Base-by-base conservation (phyloP, 495 filamentous ascomycete genomes). In the Neurospora tetrasperma region DNA sequence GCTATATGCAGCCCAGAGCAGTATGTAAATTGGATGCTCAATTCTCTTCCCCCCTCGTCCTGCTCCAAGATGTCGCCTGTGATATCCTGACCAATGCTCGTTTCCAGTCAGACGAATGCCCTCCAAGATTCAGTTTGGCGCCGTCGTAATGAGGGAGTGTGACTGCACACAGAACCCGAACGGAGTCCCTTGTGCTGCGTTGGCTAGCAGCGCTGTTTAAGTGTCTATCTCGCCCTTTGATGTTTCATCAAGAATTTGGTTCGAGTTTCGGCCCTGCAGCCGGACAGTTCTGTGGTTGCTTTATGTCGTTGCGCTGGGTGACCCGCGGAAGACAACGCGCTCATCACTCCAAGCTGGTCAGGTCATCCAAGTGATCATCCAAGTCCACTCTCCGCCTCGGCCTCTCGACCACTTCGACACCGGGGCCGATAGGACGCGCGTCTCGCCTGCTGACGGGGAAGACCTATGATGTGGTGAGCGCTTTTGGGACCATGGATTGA, bases 291-390 rank as follows among this genome's bases (percentile, higher is more conserved):
- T 71, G 72, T 44, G 48, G 70, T 71, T 12, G 40, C 20, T 44
- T 44, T 43, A 71, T 41, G 35, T 7, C n/a, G 10, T 73, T 68
- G 66, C 11, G 23, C 62, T 70, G 35, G 16, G 5, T 31, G 54
- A 23, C 54, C 11, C 35, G 11, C 27, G 11, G 23, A 62, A 16
- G 54, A 12, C 27, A 23, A 35, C 54, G 43, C 23, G 42, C 40
- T 31, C 54, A 18, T 82, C 76, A 88, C 74, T 88, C 86, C 75
- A 88, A 44, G 75, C 84, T 87, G 5, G 84, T 83, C 46, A 86
- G 73, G 71, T 88, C 85, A 48, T 84, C 43, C 43, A 44, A 44
- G 43, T n/a, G 7, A 8, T 44, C 43, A 44, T 42, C 79, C 40
- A 85, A 73, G 31, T 72, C 73, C 69, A 79, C 75, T 73, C 80